Base-by-base conservation (phyloP, 2,329 filamentous ascomycete genomes). In the Colletotrichum agaves region DNA sequence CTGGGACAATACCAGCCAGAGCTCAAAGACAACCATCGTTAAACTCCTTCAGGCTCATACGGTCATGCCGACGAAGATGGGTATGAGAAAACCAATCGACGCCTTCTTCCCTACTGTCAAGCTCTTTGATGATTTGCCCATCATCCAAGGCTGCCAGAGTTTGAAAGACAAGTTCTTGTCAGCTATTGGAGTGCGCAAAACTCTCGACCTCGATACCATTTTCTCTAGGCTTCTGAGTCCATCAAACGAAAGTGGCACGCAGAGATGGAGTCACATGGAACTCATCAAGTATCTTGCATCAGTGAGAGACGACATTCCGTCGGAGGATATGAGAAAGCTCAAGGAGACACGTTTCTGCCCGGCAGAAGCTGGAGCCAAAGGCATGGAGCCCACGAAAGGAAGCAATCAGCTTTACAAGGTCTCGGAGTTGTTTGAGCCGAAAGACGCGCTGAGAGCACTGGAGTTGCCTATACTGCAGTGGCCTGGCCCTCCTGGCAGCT, bases 101-200 rank as follows among this genome's bases (percentile, higher is more conserved):
- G 90, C 96, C 0, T 99, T 98, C 78, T 98, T 99, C 75, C 89
- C 93, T 2, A 91, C 89, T n/a, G 96, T 99, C 41, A 96, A 93
- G 76, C 83, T 99, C 0, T 99, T 99, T 74, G 94, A 98, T 69
- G 96, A 99, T 76, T 83, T 99, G 15, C 94, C 96, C 0, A 90
- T 91, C 12, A 89, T 98, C 2, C 88, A 90, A 71, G 89, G 88
- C 12, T 89, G 94, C 47, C 89, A 91, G 44, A 88, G 90, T 35
- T 87, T 98, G 12, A 98, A 98, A 76, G 95, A 98, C 50, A 98
- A 97, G 76, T 93, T 99, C 69, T 80, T 99, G 47, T 81, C 87
- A 3, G 88, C 92, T 2, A 83, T 99, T 35, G 95, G 96, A 3
- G 94, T 99, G 27, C 90, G 96, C 67, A 98, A 98, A 81, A 99